Base-by-base conservation (phyloP, 179 eudicot genomes). In the Actinidia arguta region DNA sequence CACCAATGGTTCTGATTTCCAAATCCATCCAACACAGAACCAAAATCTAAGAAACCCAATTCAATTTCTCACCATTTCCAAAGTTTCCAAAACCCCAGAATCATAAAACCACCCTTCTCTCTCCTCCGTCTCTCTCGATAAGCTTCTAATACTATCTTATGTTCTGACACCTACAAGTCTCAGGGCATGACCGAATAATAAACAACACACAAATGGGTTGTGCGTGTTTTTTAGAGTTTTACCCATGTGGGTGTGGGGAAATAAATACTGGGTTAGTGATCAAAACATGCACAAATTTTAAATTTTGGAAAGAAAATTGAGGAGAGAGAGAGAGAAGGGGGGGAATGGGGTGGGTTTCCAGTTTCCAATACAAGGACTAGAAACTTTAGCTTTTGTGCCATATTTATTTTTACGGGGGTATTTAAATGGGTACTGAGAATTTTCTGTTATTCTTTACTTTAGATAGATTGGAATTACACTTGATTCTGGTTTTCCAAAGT, bases 291-390 rank as follows among this genome's bases (percentile, higher is more conserved):
- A 80, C 58, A 52, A 62, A n/a, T 48, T 79, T 79, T 75, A 31
- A 50, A 52, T 24, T 71, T 64, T 76, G 83, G 79, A 81, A 81
- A 82, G 18, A 85, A 84, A 81, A 76, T 62, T 83, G 82, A 67
- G 83, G 27, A 14, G 80, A 61, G 69, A 83, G 75, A 70, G 68
- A 46, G 83, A n/a, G 80, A 52, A n/a, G 77, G 61, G 88, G 82
- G 82, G 50, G 78, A 83, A 83, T 72, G 80, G 81, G 64, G 5
- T 54, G 78, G 89, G 96, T 93, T 91, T 87, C 93, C 95, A 91
- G 91, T 91, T 88, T 89, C 75, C 93, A 83, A 88, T 88, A 92
- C 95, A 91, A 85, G 85, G 93, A 89, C 91, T 90, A n/a, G 90
- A 80, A 85, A 78, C 92, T 88, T 87, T 88, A 79, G 82, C 92